These are phyloP conservation scores for Didymosphaeria variabile DNA, from an alignment of 2,329 filamentous ascomycete genomes.

Conservation along the genomic window DNA sequence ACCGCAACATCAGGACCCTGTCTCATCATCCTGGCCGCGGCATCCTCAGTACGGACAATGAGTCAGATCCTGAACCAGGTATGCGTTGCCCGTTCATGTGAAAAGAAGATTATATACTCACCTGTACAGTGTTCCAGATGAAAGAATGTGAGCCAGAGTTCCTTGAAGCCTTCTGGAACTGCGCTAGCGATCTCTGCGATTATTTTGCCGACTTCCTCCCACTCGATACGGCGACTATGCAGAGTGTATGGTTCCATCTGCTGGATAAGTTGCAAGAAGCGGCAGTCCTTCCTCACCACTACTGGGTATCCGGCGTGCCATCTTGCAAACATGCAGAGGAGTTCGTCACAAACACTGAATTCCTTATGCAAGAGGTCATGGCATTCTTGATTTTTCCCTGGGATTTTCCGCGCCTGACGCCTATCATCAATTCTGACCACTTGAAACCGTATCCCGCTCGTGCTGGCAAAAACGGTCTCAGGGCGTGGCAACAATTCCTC, in stretches of 20 bases:
- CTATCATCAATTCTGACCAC: not conserved
- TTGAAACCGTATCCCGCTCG: not conserved
- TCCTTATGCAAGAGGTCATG: conserved; percentile 18
- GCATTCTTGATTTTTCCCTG: conserved; percentile 12
- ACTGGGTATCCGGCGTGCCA: not conserved
- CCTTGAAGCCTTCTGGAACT: conserved; percentile 26
- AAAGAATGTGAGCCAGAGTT: conserved; percentile 22
- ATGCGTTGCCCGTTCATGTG: not conserved
- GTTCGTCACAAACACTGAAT: conserved; percentile 12
- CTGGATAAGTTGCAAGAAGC: conserved; percentile 35
- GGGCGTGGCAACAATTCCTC: conserved; percentile 42
- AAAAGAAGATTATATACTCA: not conserved
- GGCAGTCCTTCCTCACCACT: conserved; percentile 15
- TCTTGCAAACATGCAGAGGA: conserved; percentile 1
- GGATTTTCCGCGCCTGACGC: not conserved
- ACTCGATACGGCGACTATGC: conserved; percentile 32
- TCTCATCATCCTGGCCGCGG: conserved; percentile 15
- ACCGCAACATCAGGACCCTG: conserved; percentile 22
- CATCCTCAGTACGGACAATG: not conserved
- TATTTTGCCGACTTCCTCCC: conserved; percentile 41
- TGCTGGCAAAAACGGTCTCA: conserved; percentile 32
- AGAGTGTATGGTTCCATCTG: conserved; percentile 38
- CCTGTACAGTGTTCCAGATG: not conserved
- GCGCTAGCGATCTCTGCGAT: conserved; percentile 34
- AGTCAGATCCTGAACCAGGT: not conserved